A percentile compares a stretch with the other conserved stretches of the same genome.
phyloP scores from a whole-genome alignment of 1,284 basidiomycete genomes.

The Boletellus sp. region DNA sequence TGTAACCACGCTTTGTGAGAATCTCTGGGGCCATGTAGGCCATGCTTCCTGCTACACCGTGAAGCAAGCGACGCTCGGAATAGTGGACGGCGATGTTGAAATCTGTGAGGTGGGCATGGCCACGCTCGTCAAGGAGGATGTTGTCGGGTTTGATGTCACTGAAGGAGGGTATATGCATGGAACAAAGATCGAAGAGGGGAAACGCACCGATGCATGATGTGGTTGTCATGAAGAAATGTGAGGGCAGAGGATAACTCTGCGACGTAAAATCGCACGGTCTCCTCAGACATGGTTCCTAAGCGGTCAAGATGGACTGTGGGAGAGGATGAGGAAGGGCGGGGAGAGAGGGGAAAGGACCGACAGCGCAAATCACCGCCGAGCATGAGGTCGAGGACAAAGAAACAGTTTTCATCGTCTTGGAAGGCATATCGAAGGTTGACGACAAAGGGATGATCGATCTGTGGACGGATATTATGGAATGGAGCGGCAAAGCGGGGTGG shows the following conservation, averaged over 20 bases:
- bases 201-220: constrained; percentile 89
- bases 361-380: constrained; percentile 94
- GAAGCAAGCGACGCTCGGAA: constrained; percentile 76
- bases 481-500: not conserved
- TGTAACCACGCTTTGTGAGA: constrained; percentile 79
- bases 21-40: constrained; percentile 99
- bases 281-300: constrained; percentile 78
- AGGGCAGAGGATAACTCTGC: constrained; percentile 88
- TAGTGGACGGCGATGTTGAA: constrained; percentile 99
- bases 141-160: constrained; percentile 98
- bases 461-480: not conserved
- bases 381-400: constrained; percentile 98
- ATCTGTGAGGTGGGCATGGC: constrained; percentile 96
- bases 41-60: constrained; percentile 98
- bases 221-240: constrained; percentile 87
- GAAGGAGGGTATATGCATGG: constrained; percentile 12
- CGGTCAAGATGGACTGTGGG: constrained; percentile 87
- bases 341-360: constrained; percentile 43
- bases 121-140: constrained; percentile 91
- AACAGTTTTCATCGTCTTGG: constrained; percentile 99
- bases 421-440: constrained; percentile 98
- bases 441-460: constrained; percentile 96
- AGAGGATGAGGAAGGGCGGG: constrained; percentile 24
- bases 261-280: constrained; percentile 85
- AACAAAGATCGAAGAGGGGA: constrained; percentile 21